Base-by-base conservation (phyloP, 2,329 filamentous ascomycete species). In the Alternaria ethzedia region DNA sequence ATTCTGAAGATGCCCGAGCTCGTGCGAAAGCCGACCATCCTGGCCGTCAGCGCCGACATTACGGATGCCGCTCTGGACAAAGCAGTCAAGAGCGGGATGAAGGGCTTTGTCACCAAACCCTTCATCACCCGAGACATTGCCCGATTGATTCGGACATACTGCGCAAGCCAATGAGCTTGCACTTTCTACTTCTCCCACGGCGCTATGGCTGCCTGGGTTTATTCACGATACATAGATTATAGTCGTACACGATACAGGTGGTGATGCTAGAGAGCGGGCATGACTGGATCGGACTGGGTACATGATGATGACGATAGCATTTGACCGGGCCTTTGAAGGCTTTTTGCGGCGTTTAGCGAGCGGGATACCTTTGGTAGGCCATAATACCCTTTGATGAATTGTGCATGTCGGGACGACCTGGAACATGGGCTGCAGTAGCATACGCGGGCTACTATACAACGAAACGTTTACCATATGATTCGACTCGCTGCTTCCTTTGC, bases 91-190 rank as follows among this genome's bases (percentile, higher is more conserved):
- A 88, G 86, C 6, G 89, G 89, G 41, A 91, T 91, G 84, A 87
- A 87, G 73, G 89, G 89, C 3, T 90, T 90, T 70, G 87, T 91
- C 83, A 89, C 87, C 43, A 91, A 91, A 74, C 89, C 89, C 8
- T 90, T 89, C 75, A 88, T 88, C 74, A 80, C 90, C 59, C 78
- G 84, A 59, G 88, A 90, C 76, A 79, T 90, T 69, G 87, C 90
- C 77, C 83, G 85, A 63, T 77, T 90, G 71, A 89, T 90, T 65
- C 72, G 80, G 54, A 82, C 84, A 68, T 83, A 84, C 64, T 84
- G 82, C 68, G 69, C 70, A 36, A 67, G 57, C 41, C 45, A 50
- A 49, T 68, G 52, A 66, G 23, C 23, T 57, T 46, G 26, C 25
- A 20, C 32, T 21, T 51, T 61, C 45, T 36, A 44, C 25, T 61